phyloP scores from a whole-genome alignment of 176 grass and related monocot species.

The Carex pumila region DNA sequence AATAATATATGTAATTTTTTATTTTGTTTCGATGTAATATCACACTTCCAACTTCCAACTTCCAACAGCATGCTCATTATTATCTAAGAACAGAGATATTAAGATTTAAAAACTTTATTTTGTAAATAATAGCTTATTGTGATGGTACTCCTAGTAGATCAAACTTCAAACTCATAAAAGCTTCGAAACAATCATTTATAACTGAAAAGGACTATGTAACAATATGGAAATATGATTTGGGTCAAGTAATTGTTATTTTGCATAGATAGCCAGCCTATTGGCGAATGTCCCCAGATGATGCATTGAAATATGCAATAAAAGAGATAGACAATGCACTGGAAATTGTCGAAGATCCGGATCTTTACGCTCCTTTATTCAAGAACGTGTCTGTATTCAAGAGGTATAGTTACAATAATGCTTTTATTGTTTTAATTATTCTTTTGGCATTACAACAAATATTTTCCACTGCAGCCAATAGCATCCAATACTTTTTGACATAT shows the following conservation, averaged over 20 bases:
- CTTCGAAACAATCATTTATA: not conserved
- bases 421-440: not conserved
- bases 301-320: constrained; percentile 55
- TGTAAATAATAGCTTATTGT: not conserved
- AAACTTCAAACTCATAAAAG: not conserved
- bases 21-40: not conserved
- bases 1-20: not conserved
- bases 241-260: constrained; percentile 6
- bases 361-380: constrained; percentile 66
- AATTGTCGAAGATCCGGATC: constrained; percentile 47
- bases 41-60: not conserved
- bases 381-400: constrained; percentile 82
- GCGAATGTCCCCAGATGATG: constrained; percentile 68
- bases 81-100: not conserved
- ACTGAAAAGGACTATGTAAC: not conserved
- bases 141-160: not conserved
- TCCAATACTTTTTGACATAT: not conserved
- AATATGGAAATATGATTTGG: not conserved
- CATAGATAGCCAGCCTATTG: constrained; percentile 51
- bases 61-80: not conserved
- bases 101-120: not conserved
- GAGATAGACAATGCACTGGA: constrained; percentile 41
- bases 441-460: not conserved
- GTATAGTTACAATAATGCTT: constrained; percentile 21
- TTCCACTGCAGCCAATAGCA: not conserved